phyloP scores from a whole-genome alignment of 1,284 basidiomycete species.

The Calocybe gambosa region DNA sequence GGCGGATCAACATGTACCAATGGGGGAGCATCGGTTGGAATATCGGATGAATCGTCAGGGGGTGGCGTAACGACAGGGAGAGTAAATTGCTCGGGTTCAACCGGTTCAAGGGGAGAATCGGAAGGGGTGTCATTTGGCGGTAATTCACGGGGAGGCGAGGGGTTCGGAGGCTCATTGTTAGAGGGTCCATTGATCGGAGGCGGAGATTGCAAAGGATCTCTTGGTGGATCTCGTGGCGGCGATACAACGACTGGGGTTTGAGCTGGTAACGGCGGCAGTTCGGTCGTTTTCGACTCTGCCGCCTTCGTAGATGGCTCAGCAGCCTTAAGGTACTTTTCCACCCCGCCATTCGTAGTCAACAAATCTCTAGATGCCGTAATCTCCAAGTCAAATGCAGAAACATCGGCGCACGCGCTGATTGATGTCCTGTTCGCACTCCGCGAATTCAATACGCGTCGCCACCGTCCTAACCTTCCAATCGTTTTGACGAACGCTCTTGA shows the following conservation, averaged over 20 bases:
- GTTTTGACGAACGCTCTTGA: conserved; percentile 78
- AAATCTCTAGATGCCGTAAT: conserved; percentile 50
- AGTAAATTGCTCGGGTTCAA: not conserved
- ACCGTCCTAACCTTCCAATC: conserved; percentile 73
- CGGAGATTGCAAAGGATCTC: not conserved
- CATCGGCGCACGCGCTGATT: conserved; percentile 42
- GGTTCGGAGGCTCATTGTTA: not conserved
- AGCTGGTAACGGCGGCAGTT: not conserved
- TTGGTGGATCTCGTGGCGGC: not conserved
- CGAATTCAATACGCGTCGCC: conserved; percentile 71
- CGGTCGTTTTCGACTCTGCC: not conserved
- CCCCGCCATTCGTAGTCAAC: conserved; percentile 52
- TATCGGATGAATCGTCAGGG: not conserved
- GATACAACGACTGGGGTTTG: not conserved
- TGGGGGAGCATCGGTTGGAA: not conserved
- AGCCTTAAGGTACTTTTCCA: conserved; percentile 62
- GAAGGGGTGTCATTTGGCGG: not conserved
- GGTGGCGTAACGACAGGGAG: not conserved
- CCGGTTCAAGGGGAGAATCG: not conserved
- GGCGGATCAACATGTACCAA: not conserved
- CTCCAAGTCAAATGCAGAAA: conserved; percentile 67
- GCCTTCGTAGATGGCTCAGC: conserved; percentile 20
- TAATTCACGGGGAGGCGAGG: not conserved
- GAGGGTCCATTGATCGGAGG: not conserved
- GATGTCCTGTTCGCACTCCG: conserved; percentile 31